These are phyloP conservation scores for Pseudogymnoascus sp. DNA, from an alignment of 2,329 filamentous ascomycete genomes.

Conservation along the genomic window DNA sequence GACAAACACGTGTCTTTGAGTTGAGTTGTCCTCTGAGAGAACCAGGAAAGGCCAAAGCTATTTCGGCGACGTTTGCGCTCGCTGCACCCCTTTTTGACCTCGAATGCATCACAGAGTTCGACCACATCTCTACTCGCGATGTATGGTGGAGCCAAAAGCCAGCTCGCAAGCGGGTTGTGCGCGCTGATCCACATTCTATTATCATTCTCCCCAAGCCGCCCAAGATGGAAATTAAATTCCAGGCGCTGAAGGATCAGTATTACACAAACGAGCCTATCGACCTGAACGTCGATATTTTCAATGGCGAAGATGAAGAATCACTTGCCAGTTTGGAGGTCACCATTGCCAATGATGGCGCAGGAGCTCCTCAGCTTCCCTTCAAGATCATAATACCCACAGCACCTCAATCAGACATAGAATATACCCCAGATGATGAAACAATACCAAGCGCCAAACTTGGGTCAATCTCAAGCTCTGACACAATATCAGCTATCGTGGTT, in stretches of 20 bases:
- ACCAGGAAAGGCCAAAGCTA: conserved; percentile 64
- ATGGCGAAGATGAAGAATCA: conserved; percentile 75
- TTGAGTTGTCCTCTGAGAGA: conserved; percentile 69
- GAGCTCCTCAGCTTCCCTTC: conserved; percentile 36
- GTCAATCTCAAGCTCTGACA: conserved; percentile 37
- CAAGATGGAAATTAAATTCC: conserved; percentile 70
- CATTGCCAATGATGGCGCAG: conserved; percentile 49
- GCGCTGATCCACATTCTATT: conserved; percentile 46
- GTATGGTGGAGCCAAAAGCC: conserved; percentile 42
- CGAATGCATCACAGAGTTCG: conserved; percentile 52
- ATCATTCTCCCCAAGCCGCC: conserved; percentile 81
- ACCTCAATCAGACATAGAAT: neutral
- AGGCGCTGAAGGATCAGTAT: conserved; percentile 58
- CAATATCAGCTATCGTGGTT: conserved; percentile 36
- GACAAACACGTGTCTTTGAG: conserved; percentile 61
- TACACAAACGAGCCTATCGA: conserved; percentile 75
- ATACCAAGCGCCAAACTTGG: conserved; percentile 19
- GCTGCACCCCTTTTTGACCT: conserved; percentile 58
- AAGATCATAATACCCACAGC: conserved; percentile 11
- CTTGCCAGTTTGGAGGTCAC: conserved; percentile 61
- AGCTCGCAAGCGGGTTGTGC: conserved; percentile 38
- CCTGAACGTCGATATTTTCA: conserved; percentile 62
- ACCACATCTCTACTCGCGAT: conserved; percentile 32
- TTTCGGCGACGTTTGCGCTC: conserved; percentile 55
- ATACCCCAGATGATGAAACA: conserved; percentile 1